A percentile compares a stretch with the other conserved stretches of the same genome.
phyloP scores from a whole-genome alignment of 257 asterid genomes.

The Nicotiana knightiana region DNA sequence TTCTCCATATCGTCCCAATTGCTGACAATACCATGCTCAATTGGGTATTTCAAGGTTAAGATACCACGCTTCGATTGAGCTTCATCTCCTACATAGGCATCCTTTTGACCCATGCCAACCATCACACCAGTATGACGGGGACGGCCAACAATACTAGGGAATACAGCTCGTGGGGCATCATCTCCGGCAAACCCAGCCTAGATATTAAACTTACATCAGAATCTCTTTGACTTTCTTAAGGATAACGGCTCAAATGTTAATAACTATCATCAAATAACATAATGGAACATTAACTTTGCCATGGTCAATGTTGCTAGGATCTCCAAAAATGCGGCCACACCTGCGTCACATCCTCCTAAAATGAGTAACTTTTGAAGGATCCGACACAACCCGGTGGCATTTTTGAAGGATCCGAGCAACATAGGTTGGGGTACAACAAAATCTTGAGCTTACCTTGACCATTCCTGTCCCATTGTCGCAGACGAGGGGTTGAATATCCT shows the following conservation, averaged over 20 bases:
- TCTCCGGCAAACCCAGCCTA: slow-evolving; percentile 98
- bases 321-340: not conserved
- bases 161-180: slow-evolving; percentile 93
- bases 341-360: too few relatives aligned
- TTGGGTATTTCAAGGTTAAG: slow-evolving; percentile 76
- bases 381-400: too few relatives aligned
- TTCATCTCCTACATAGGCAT: slow-evolving; percentile 88
- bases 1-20: slow-evolving; percentile 97
- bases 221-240: not conserved
- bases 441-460: slow-evolving; percentile 32
- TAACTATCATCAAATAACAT: not conserved
- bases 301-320: not conserved
- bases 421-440: not conserved
- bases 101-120: slow-evolving; percentile 96
- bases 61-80: slow-evolving; percentile 92
- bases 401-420: not conserved
- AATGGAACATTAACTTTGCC: too few relatives aligned
- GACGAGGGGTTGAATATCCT: slow-evolving; percentile 38
- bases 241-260: not conserved
- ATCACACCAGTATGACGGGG: slow-evolving; percentile 97
- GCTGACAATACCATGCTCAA: slow-evolving; percentile 89
- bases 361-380: too few relatives aligned
- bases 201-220: not conserved
- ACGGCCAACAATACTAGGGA: slow-evolving; percentile 92
- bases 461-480: slow-evolving; percentile 45